A percentile compares a stretch with the other conserved stretches of the same genome.
Evolutionary conservation across 2,329 filamentous ascomycete genomes (phyloP).

Genomic region (Ceratocystis papillata): DNA sequence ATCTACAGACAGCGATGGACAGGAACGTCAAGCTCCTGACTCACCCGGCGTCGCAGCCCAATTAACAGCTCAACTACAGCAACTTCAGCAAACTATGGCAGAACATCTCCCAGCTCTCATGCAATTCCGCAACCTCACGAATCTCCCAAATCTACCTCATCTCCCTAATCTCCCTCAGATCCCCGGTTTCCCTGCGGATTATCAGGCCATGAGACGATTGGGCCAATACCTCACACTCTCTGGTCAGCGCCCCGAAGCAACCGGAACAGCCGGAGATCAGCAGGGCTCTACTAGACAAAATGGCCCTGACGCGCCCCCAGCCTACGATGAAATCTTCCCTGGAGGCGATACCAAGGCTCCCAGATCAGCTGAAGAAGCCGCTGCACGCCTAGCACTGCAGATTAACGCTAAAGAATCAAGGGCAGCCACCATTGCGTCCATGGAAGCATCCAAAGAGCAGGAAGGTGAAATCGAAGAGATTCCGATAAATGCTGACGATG

Average conservation of each 20-base stretch:
- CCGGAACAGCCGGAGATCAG: slow-evolving; percentile 30
- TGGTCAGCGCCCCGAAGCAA: slow-evolving; percentile 45
- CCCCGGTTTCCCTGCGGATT: slow-evolving; percentile 55
- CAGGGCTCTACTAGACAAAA: not conserved
- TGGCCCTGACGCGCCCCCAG: slow-evolving; percentile 46
- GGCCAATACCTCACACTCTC: slow-evolving; percentile 53
- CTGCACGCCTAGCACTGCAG: slow-evolving; percentile 31
- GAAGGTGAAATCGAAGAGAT: slow-evolving; percentile 32
- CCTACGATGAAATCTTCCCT: slow-evolving; percentile 72
- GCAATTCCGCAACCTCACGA: slow-evolving; percentile 46
- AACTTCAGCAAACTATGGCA: slow-evolving; percentile 61
- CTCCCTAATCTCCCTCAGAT: slow-evolving; percentile 44
- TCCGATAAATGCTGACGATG: slow-evolving; percentile 40
- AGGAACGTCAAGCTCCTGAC: not conserved
- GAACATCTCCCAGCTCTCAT: slow-evolving; percentile 39
- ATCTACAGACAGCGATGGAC: slow-evolving; percentile 11
- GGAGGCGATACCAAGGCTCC: slow-evolving; percentile 35
- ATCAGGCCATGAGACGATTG: slow-evolving; percentile 63
- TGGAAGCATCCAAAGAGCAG: not conserved
- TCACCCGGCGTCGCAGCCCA: slow-evolving; percentile 60
- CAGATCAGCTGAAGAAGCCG: slow-evolving; percentile 46
- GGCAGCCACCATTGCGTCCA: slow-evolving; percentile 39
- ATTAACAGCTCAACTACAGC: slow-evolving; percentile 60
- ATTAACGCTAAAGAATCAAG: slow-evolving; percentile 19
- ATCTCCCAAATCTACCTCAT: slow-evolving; percentile 46